phyloP scores from a whole-genome alignment of 1,139 yeast genomes.

The Pichia sp. region DNA sequence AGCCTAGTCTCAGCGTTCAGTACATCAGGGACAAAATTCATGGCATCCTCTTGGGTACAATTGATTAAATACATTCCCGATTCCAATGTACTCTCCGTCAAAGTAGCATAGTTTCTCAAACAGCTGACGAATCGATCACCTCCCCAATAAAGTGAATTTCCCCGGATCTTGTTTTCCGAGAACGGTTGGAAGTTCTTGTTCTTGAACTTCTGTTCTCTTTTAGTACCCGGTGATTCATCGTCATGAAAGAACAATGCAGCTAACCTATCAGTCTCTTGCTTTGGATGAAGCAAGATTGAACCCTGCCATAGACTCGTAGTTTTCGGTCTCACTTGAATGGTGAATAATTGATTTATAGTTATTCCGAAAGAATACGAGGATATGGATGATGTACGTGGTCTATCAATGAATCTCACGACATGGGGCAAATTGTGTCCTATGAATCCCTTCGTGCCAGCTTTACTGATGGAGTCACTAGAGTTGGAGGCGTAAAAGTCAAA shows the following conservation, averaged over 20 bases:
- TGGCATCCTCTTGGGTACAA: conserved; percentile 70
- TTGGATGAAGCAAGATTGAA: conserved; percentile 64
- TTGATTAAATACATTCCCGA: conserved; percentile 68
- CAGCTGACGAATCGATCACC: conserved; percentile 67
- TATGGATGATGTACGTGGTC: conserved; percentile 46
- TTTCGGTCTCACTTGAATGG: conserved; percentile 66
- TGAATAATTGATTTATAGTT: conserved; percentile 55
- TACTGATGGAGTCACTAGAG: neutral
- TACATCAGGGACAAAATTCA: conserved; percentile 65
- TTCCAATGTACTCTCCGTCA: conserved; percentile 66
- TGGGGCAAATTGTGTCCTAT: conserved; percentile 15
- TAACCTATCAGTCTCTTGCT: conserved; percentile 46
- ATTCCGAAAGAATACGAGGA: conserved; percentile 62
- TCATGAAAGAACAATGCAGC: conserved; percentile 93
- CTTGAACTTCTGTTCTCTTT: conserved; percentile 48
- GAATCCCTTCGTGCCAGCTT: neutral
- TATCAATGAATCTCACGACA: conserved; percentile 31
- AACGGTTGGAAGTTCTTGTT: conserved; percentile 72
- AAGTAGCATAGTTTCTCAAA: conserved; percentile 46
- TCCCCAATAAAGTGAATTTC: conserved; percentile 70
- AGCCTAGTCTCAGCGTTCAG: conserved; percentile 20
- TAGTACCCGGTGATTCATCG: conserved; percentile 72
- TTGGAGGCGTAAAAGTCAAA: conserved; percentile 17
- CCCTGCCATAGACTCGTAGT: conserved; percentile 93
- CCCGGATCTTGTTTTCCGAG: conserved; percentile 39